A percentile compares a stretch with the other conserved stretches of the same genome.
phyloP scores from a whole-genome alignment of 257 asterid genomes.

The Leonotis leonurus region DNA sequence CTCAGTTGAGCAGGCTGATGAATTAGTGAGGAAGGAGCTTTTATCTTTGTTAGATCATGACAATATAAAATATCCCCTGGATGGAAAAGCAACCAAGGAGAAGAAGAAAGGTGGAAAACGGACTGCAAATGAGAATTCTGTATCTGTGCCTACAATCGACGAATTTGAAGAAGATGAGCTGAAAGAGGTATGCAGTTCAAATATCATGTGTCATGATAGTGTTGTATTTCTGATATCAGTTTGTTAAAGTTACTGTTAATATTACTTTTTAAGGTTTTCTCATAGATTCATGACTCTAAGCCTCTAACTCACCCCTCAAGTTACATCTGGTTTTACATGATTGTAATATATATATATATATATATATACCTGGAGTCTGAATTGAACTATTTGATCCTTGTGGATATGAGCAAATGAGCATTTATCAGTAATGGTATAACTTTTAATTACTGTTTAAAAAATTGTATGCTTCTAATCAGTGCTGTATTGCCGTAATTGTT shows the following conservation, averaged over 20 bases:
- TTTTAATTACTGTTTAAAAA: too few species aligned
- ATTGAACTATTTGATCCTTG: background rate
- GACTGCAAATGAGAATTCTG: conserved; percentile 39
- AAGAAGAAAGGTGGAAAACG: conserved; percentile 72
- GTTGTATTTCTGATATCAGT: too few species aligned
- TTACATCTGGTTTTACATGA: background rate
- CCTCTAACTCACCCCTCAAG: background rate
- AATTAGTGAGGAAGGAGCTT: conserved; percentile 78
- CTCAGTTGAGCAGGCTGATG: conserved; percentile 87
- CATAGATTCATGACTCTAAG: background rate
- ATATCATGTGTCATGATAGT: too few species aligned
- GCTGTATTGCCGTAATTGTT: too few species aligned
- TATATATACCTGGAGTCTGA: too few species aligned
- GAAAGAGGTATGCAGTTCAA: conserved; percentile 57
- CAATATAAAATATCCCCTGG: conserved; percentile 77
- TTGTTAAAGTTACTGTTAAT: too few species aligned
- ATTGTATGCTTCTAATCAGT: too few species aligned
- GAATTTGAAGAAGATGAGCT: conserved; percentile 76
- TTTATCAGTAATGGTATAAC: too few species aligned
- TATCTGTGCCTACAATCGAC: conserved; percentile 52
- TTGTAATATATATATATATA: too few species aligned
- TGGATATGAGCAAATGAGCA: background rate
- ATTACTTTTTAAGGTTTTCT: background rate
- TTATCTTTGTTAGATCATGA: conserved; percentile 84
- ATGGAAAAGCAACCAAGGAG: conserved; percentile 66